Evolutionary conservation across 1,139 yeast genomes (phyloP).

Genomic region (Lodderomyces theae): DNA sequence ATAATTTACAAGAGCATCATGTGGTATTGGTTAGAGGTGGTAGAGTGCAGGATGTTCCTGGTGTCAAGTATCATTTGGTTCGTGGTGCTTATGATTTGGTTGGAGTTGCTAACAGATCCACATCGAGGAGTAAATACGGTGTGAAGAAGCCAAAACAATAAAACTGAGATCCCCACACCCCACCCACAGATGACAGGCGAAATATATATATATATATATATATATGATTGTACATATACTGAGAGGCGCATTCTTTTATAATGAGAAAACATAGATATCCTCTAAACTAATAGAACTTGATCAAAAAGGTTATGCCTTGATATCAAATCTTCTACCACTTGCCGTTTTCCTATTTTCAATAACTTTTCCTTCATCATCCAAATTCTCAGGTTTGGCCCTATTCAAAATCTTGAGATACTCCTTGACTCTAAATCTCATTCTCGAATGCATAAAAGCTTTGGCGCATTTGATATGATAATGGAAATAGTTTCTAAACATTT

Average conservation of each 20-base stretch:
- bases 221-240: conserved; percentile 6
- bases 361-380: conserved; percentile 62
- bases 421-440: conserved; percentile 94
- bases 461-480: conserved; percentile 98
- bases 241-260: neutral
- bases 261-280: neutral
- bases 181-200: no score
- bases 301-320: conserved; percentile 14
- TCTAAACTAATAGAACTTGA: no score
- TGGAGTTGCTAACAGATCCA: conserved; percentile 90
- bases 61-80: conserved; percentile 91
- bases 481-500: conserved; percentile 91
- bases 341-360: conserved; percentile 75
- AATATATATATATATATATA: no score
- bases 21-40: conserved; percentile 97
- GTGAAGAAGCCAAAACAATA: conserved; percentile 70
- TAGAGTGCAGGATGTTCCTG: conserved; percentile 96
- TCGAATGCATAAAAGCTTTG: conserved; percentile 95
- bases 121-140: conserved; percentile 91
- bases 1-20: conserved; percentile 96
- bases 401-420: conserved; percentile 93
- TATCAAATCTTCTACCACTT: conserved; percentile 72
- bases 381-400: conserved; percentile 93
- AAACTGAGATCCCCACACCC: no score
- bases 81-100: conserved; percentile 93